Evolutionary conservation across 352 stramenopile species (phyloP), one percentile per base, ranked within the genome.

Genomic region (Globisporangium okanoganense): DNA sequence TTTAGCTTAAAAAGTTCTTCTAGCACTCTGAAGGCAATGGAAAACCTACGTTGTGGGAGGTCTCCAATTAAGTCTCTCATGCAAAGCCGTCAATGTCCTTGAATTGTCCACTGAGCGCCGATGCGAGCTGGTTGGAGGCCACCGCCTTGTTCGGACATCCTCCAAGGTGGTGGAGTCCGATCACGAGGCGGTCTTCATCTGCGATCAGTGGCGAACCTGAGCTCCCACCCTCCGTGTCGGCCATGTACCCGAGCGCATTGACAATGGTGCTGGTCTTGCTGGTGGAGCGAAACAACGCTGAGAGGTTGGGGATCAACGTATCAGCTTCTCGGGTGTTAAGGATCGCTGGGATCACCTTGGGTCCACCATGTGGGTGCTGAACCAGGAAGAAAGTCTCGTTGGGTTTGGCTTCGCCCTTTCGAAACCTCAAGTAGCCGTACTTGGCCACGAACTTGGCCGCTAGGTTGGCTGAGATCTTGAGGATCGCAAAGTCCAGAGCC

Each of bases 381-480:
- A 72, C 59, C 18, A 88, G 67, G 67, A 84, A 87, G 9, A 90
- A 69, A 12, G 63, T 58, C 29, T 92, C 79, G 22, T 69, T 58
- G 25, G 85, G 65, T 16, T 52, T 35, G 2, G 82, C 73, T 13
- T 70, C 76, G 3, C 24, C 64, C 0, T 61, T 63, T 12, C 80
- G 79, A 18, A 88, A 50, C 31, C 76, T 69, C 10, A 90, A 52
- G 62, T 81, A 89, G 9, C 79, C 80, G 53, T 86, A 90, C n/a
- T 78, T 48, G 0, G 56, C 50, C 12, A 71, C 68, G 25, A 78
- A 61, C 33, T 85, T 80, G 45, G 10, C 2, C 2, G 9, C 20
- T 3, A 20, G 18, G 22, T 20, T 41, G 71, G 62, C 9, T 82
- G 62, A 5, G 88, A 62, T 65, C 84, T 82, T 24, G 25, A 90